Conservation (phyloP, 257 asterid genomes). For the Rhazya stricta region DNA sequence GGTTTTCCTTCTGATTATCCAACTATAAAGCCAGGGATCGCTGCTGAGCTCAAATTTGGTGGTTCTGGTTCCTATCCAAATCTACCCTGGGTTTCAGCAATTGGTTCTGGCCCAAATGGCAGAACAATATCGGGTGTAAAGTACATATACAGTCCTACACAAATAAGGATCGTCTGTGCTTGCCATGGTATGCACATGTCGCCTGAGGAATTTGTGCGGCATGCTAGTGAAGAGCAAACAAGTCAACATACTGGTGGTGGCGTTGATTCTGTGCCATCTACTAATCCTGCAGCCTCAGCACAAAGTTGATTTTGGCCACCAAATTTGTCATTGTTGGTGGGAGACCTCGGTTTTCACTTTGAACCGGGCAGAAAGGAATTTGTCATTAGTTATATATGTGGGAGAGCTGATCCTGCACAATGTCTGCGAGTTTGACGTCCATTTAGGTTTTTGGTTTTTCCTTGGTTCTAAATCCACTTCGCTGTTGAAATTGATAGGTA, state of each 20-base stretch:
- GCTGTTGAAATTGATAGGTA: not conserved
- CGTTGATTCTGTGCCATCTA: slow-evolving; percentile 43
- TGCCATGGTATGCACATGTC: slow-evolving; percentile 96
- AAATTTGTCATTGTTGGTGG: not conserved
- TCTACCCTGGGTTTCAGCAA: slow-evolving; percentile 94
- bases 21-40: slow-evolving; percentile 79
- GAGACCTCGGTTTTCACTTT: not conserved
- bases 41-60: slow-evolving; percentile 83
- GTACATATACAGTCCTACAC: slow-evolving; percentile 73
- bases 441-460: not conserved
- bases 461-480: not conserved
- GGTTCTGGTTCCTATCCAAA: slow-evolving; percentile 83
- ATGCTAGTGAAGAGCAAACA: slow-evolving; percentile 59
- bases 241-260: slow-evolving; percentile 42
- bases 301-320: slow-evolving; percentile 41
- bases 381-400: not conserved
- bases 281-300: slow-evolving; percentile 72
- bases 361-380: not conserved
- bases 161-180: slow-evolving; percentile 84
- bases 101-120: slow-evolving; percentile 72
- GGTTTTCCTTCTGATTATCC: slow-evolving; percentile 59
- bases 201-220: slow-evolving; percentile 76
- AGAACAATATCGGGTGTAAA: slow-evolving; percentile 93
- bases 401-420: not conserved
- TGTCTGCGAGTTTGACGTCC: not conserved